Base-by-base conservation (phyloP, 768 basidiomycete species). In the Kwoniella dendrophila region DNA sequence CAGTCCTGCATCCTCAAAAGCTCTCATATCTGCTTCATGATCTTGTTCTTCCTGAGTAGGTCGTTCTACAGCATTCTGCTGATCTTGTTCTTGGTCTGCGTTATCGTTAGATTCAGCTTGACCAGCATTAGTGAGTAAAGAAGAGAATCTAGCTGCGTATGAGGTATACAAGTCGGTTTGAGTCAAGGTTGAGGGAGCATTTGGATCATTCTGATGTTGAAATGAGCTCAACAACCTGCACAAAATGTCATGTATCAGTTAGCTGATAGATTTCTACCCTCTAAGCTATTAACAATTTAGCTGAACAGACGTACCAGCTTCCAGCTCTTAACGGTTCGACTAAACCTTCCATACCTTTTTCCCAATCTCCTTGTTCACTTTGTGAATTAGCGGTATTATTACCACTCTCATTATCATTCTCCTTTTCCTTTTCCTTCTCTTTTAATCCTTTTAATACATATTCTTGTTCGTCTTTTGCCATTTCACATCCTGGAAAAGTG, bases 161-260 rank as follows among this genome's bases (percentile, higher is more conserved):
- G 70, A 70, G 12, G 74, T 62, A 53, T 76, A 76, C 20, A 76
- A 62, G 16, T 76, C 74, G 4, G 70, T 64, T 56, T 75, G 74
- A 4, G 68, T 57, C 3, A 51, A 26, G 33, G 55, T 53, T 6
- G 53, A 38, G n/a, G 65, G 50, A 11, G 59, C 40, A 22, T 52
- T n/a, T 1, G 55, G 69, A 49, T 67, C 63, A 11, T 56, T 33
- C 18, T 60, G 57, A 34, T 61, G 63, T 36, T 70, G 69, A 53
- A 64, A 67, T 10, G 64, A 65, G 53, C 56, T 68, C 50, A 71
- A 44, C 29, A 73, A 52, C 67, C 70, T 68, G 44, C n/a, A n/a
- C 8, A 11, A 29, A 29, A 33, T 50, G 8, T 36, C 16, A 2
- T 53, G 4, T 53, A 18, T 53, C 22, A 26, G 59, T 22, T n/a